Percentiles rank a stretch among this genome's conserved stretches.
Conservation (phyloP, 169 alveolate genomes). For the Cyclospora cayetanensis region DNA sequence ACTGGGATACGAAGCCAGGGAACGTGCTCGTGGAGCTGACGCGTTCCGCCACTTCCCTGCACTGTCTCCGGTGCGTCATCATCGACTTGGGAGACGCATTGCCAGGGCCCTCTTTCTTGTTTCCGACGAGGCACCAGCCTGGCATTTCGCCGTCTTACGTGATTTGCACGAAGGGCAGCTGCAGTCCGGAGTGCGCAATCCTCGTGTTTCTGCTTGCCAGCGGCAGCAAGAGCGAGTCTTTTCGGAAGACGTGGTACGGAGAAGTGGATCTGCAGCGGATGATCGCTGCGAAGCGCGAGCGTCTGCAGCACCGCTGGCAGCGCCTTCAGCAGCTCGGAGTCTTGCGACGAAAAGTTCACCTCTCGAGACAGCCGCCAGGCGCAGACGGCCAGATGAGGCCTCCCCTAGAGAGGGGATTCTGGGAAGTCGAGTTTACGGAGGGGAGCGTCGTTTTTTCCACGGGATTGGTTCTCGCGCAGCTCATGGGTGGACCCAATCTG, state of each 20-base stretch:
- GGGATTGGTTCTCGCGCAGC: constrained; percentile 78
- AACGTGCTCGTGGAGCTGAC: constrained; percentile 75
- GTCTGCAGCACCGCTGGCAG: constrained; percentile 77
- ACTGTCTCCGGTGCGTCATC: constrained; percentile 78
- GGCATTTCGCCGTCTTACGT: constrained; percentile 75
- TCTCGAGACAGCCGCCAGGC: neutral
- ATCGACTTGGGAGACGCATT: constrained; percentile 82
- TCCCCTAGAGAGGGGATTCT: constrained; percentile 33
- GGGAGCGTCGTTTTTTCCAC: constrained; percentile 77
- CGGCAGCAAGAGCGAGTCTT: constrained; percentile 75
- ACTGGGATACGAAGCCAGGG: constrained; percentile 84
- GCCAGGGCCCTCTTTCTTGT: constrained; percentile 77
- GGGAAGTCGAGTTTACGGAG: constrained; percentile 76
- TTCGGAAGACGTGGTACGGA: constrained; percentile 80
- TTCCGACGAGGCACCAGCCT: constrained; percentile 75
- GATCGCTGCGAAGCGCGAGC: constrained; percentile 71
- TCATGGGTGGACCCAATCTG: constrained; percentile 79
- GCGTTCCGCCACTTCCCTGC: constrained; percentile 70
- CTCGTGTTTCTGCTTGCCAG: constrained; percentile 78
- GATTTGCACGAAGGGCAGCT: constrained; percentile 81
- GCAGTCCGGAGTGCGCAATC: constrained; percentile 81
- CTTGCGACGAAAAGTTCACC: neutral
- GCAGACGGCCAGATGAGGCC: neutral
- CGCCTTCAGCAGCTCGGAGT: constrained; percentile 32
- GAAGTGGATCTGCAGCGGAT: constrained; percentile 66